These are phyloP conservation scores for Ustilago vetiveriae DNA, from an alignment of 1,284 basidiomycete genomes.

Conservation along the genomic window DNA sequence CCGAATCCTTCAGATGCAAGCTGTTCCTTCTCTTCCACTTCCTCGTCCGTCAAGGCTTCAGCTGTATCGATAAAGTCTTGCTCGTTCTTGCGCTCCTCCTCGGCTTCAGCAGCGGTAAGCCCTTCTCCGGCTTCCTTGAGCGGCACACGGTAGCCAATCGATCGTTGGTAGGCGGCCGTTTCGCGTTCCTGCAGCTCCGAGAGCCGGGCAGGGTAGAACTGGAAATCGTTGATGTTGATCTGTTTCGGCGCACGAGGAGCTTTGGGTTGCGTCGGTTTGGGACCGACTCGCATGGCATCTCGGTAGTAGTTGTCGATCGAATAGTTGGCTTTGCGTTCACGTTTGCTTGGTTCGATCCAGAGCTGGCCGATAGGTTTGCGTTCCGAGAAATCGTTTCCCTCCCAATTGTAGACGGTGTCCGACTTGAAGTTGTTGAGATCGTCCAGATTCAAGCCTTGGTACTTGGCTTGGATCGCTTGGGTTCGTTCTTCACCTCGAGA, in stretches of 20 bases:
- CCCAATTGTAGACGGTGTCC: constrained; percentile 84
- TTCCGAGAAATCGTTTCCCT: constrained; percentile 85
- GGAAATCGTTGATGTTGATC: constrained; percentile 90
- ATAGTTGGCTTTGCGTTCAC: constrained; percentile 92
- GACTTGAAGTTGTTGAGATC: constrained; percentile 97
- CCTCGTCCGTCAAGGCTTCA: constrained; percentile 72
- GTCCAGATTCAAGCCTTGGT: constrained; percentile 90
- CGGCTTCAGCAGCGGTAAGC: constrained; percentile 51
- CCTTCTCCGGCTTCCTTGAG: constrained; percentile 74
- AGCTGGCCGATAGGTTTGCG: constrained; percentile 72
- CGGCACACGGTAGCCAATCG: constrained; percentile 80
- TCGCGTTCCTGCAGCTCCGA: constrained; percentile 88
- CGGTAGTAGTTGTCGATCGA: constrained; percentile 82
- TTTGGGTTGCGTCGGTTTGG: constrained; percentile 79
- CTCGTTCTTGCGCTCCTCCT: constrained; percentile 73
- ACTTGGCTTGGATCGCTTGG: constrained; percentile 86
- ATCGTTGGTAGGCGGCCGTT: constrained; percentile 69
- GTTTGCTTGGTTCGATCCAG: constrained; percentile 90
- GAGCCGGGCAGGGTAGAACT: constrained; percentile 89
- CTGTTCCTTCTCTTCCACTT: constrained; percentile 78
- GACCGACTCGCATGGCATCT: constrained; percentile 82
- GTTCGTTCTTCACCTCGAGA: constrained; percentile 82
- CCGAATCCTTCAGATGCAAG: constrained; percentile 56
- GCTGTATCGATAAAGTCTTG: constrained; percentile 79
- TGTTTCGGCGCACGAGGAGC: constrained; percentile 89